phyloP scores from a whole-genome alignment of 495 filamentous ascomycete species.

The Penicillium canescens region DNA sequence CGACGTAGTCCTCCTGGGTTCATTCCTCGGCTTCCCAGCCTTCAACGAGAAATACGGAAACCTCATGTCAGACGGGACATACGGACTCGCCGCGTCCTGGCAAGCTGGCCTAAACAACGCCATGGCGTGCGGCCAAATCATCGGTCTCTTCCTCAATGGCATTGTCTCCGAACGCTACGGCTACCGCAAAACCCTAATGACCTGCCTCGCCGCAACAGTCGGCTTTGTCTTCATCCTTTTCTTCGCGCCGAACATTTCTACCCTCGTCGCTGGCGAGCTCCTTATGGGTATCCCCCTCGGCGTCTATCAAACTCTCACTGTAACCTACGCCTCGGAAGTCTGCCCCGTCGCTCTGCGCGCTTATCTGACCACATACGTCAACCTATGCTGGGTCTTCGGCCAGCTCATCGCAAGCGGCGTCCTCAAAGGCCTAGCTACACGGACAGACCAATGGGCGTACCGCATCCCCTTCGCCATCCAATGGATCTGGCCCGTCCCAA shows the following conservation, averaged over 20 bases:
- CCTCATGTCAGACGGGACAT: slow-evolving; percentile 41
- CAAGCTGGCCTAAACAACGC: slow-evolving; percentile 72
- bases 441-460: slow-evolving; percentile 62
- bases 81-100: slow-evolving; percentile 60
- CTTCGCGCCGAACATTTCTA: slow-evolving; percentile 66
- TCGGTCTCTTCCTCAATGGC: slow-evolving; percentile 65
- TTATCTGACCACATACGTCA: slow-evolving; percentile 75
- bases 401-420: slow-evolving; percentile 71
- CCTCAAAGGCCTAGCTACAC: slow-evolving; percentile 47
- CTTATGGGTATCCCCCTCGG: slow-evolving; percentile 77
- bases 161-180: slow-evolving; percentile 69
- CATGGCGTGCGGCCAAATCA: slow-evolving; percentile 61
- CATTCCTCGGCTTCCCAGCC: slow-evolving; percentile 40
- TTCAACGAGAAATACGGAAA: slow-evolving; percentile 70
- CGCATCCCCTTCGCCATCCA: slow-evolving; percentile 69
- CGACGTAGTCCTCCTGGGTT: slow-evolving; percentile 48
- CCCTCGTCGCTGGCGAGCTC: slow-evolving; percentile 66
- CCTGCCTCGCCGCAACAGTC: slow-evolving; percentile 59
- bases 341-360: slow-evolving; percentile 68
- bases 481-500: slow-evolving; percentile 78
- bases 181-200: slow-evolving; percentile 66
- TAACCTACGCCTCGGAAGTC: slow-evolving; percentile 81
- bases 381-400: slow-evolving; percentile 77
- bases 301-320: slow-evolving; percentile 73
- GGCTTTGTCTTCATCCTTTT: slow-evolving; percentile 74